Evolutionary conservation across 495 filamentous ascomycete species (phyloP).

Genomic region (Neurospora sp.): DNA sequence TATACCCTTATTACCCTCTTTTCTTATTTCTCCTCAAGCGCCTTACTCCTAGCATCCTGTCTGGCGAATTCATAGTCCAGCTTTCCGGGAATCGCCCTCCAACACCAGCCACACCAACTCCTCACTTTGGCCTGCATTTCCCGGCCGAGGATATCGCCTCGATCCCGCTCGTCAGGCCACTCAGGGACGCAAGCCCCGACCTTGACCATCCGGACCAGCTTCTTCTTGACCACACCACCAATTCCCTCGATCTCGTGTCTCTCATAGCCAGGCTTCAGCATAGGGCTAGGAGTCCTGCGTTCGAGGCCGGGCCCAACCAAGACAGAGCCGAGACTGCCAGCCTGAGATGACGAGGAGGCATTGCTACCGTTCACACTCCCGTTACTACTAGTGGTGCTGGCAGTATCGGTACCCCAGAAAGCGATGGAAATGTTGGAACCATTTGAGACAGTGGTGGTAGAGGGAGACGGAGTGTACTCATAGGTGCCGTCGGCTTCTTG

Average conservation of each 20-base stretch:
- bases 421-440: background rate
- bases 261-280: slow-evolving; percentile 55
- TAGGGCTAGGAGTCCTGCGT: slow-evolving; percentile 29
- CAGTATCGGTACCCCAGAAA: slow-evolving; percentile 1
- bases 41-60: background rate
- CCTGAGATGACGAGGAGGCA: background rate
- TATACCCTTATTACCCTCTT: background rate
- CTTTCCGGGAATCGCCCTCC: slow-evolving; percentile 42
- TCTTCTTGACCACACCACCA: slow-evolving; percentile 74
- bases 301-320: slow-evolving; percentile 6
- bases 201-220: slow-evolving; percentile 59
- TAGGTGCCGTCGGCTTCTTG: slow-evolving; percentile 19
- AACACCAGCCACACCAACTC: slow-evolving; percentile 63
- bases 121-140: slow-evolving; percentile 43
- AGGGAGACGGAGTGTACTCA: background rate
- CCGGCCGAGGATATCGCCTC: slow-evolving; percentile 39
- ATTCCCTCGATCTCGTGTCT: slow-evolving; percentile 81
- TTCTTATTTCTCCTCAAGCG: slow-evolving; percentile 2
- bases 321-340: background rate
- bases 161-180: slow-evolving; percentile 66
- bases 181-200: slow-evolving; percentile 76
- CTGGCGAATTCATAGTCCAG: slow-evolving; percentile 21
- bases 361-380: background rate
- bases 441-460: background rate
- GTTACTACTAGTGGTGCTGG: background rate